A percentile compares a stretch with the other conserved stretches of the same genome.
phyloP scores from a whole-genome alignment of 2,329 filamentous ascomycete genomes.

The Lachnellula subtilissima region DNA sequence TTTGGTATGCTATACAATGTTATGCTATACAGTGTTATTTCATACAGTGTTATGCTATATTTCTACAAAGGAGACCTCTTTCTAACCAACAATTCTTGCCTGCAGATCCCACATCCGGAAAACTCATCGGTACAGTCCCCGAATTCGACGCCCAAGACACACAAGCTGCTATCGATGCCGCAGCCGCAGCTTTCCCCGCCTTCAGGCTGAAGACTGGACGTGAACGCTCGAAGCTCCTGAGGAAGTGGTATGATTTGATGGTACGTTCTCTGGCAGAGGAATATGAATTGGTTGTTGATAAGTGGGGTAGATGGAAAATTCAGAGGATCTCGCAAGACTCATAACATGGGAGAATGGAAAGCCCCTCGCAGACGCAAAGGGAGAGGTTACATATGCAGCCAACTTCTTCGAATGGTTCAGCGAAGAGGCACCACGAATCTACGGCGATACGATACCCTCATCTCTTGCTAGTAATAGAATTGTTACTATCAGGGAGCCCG shows the following conservation, averaged over 20 bases:
- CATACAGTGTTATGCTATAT: too few relatives aligned
- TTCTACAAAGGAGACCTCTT: too few relatives aligned
- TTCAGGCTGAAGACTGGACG: conserved; percentile 71
- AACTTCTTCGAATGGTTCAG: conserved; percentile 78
- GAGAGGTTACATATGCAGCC: conserved; percentile 68
- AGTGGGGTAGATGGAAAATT: conserved; percentile 49
- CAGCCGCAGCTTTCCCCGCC: conserved; percentile 65
- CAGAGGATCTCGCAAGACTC: conserved; percentile 73
- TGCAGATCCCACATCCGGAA: conserved; percentile 75
- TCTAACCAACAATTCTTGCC: not conserved
- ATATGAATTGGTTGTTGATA: conserved; percentile 4
- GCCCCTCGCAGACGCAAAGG: conserved; percentile 68
- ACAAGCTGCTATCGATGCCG: conserved; percentile 77
- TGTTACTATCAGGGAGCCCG: conserved; percentile 74
- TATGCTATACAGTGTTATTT: too few relatives aligned
- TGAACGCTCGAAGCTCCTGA: conserved; percentile 67
- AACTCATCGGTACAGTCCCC: conserved; percentile 75
- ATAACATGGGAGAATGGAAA: conserved; percentile 93
- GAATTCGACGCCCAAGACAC: conserved; percentile 79
- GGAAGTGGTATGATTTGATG: conserved; percentile 79
- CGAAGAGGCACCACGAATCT: conserved; percentile 69
- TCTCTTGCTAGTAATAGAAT: conserved; percentile 68
- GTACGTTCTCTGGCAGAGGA: conserved; percentile 29
- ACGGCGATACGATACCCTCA: conserved; percentile 71
- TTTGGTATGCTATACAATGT: conserved; percentile 43